Base-by-base conservation (phyloP, 345 rosid genomes). In the Adansonia digitata region DNA sequence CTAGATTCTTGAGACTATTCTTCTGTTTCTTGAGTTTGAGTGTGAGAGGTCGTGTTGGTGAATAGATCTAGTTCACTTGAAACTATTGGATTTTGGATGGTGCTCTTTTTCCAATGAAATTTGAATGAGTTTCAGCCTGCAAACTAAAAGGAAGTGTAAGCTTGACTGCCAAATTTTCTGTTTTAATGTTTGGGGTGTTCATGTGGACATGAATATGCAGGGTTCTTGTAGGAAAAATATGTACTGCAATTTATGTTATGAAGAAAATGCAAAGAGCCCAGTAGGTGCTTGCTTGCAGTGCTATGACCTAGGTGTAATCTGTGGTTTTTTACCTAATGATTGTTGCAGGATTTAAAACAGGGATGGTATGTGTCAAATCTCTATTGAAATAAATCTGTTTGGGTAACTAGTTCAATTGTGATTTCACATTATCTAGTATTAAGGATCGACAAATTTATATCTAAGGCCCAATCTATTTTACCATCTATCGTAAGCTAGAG, bases 11-110 rank as follows among this genome's bases (percentile, higher is more conserved):
- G 60, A 18, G 66, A 51, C 46, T 52, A 5, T 15, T 52, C 49
- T 69, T 51, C 26, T 34, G 35, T 71, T 48, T 48, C 64, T 34
- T 60, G 27, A 40, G 31, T 6, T 71, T 57, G 74, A 51, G 39
- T 20, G 46, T 63, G 64, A 65, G 56, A 56, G 60, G 29, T 17
- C 1, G 43, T 55, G 52, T 15, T 48, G 22, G 67, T 37, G 74
- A 51, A 6, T 49, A 66, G 74, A 73, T 77, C 72, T 63, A 53
- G 13, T 52, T 55, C 22, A 39, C 26, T 71, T 22, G 62, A 51
- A 51, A 43, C 8, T 8, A 37, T 18, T 63, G 2, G 7, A 9
- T 27, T 59, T 29, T 27, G n/a, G 40, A 31, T 69, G 45, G 27
- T 69, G 43, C 18, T 49, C 10, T 10, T 17, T 26, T 66, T 24